A percentile compares a stretch with the other conserved stretches of the same genome.
Evolutionary conservation across 129 eudicot genomes (phyloP).

Genomic region (Flaveria robusta): DNA sequence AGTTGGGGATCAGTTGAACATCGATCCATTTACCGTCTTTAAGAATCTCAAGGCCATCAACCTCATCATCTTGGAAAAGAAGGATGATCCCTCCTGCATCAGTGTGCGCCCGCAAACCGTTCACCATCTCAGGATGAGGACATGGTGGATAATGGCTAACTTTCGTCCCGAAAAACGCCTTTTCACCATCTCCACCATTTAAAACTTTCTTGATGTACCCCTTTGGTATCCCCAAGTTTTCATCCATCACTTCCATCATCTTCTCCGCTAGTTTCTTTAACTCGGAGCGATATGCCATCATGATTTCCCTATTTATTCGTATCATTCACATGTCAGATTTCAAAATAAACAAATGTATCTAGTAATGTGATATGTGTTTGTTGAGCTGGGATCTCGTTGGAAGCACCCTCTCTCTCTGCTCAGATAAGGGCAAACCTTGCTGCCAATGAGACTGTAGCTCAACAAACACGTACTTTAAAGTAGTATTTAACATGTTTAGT

Average conservation of each 20-base stretch:
- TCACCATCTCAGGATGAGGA: conserved; percentile 62
- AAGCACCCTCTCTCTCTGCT: too few relatives aligned
- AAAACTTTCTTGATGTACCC: conserved; percentile 67
- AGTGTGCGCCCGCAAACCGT: conserved; percentile 80
- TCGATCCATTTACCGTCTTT: conserved; percentile 74
- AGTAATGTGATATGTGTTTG: too few relatives aligned
- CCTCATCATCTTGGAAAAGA: conserved; percentile 76
- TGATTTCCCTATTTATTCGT: conserved; percentile 49
- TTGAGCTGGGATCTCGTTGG: too few relatives aligned
- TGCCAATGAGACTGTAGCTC: not conserved
- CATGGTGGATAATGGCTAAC: conserved; percentile 90
- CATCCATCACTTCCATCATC: conserved; percentile 67
- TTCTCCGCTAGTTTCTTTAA: conserved; percentile 57
- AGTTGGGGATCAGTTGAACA: conserved; percentile 68
- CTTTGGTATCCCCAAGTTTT: conserved; percentile 59
- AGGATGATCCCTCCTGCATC: conserved; percentile 87
- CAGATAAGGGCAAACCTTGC: too few relatives aligned
- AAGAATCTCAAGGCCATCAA: conserved; percentile 68
- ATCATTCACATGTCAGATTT: not conserved
- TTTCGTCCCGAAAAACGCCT: conserved; percentile 75
- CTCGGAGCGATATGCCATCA: conserved; percentile 53
- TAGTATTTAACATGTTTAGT: not conserved
- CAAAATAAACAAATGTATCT: too few relatives aligned
- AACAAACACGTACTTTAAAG: not conserved
- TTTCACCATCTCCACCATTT: conserved; percentile 43